Evolutionary conservation across 2,329 filamentous ascomycete genomes (phyloP).

Genomic region (Chalaropsis ovoidea): DNA sequence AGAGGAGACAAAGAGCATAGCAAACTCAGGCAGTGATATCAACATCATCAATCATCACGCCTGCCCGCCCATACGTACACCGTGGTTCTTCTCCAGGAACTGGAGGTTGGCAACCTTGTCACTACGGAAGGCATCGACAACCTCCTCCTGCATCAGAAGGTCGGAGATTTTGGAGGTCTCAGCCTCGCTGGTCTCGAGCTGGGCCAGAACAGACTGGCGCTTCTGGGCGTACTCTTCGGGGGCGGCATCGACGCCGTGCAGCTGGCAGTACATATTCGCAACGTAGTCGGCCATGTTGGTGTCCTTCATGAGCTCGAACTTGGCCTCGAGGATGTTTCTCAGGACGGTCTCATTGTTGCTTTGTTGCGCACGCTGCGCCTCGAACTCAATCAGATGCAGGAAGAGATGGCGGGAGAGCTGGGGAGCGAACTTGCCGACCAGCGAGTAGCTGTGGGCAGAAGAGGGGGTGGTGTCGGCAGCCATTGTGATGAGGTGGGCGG

Average conservation of each 20-base stretch:
- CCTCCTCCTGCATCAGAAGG: conserved; percentile 76
- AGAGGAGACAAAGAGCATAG: too few species aligned
- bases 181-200: conserved; percentile 73
- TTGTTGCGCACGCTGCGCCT: conserved; percentile 70
- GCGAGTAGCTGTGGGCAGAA: conserved; percentile 24
- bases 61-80: conserved; percentile 44
- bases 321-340: conserved; percentile 68
- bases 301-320: conserved; percentile 75
- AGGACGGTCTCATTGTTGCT: conserved; percentile 49
- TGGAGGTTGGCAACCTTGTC: conserved; percentile 99
- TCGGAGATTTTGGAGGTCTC: conserved; percentile 82
- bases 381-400: conserved; percentile 91
- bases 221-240: conserved; percentile 82
- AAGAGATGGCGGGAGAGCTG: conserved; percentile 93
- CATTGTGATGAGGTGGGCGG: conserved; percentile 19
- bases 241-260: conserved; percentile 66
- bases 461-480: conserved; percentile 23
- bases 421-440: conserved; percentile 59
- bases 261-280: conserved; percentile 78
- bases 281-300: conserved; percentile 99
- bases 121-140: conserved; percentile 79
- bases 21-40: too few species aligned
- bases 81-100: conserved; percentile 93
- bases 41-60: too few species aligned
- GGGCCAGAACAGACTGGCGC: conserved; percentile 75